These are phyloP conservation scores for Penicillium canariense DNA, from an alignment of 495 filamentous ascomycete genomes.

Conservation along the genomic window DNA sequence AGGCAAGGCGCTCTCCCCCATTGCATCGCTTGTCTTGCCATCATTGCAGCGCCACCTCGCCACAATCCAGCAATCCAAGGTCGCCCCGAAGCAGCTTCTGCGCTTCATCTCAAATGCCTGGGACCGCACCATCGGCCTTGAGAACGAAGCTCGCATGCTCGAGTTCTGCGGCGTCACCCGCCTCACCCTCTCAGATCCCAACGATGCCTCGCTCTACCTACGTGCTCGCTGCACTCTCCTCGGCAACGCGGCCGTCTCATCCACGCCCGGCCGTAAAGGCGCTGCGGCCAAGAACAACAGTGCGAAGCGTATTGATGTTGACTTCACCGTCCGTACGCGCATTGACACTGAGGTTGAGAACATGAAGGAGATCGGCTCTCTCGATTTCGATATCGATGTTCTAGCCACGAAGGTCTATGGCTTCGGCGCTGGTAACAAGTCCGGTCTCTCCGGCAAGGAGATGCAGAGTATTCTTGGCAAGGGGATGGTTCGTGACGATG, in stretches of 20 bases:
- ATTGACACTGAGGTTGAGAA: constrained; percentile 15
- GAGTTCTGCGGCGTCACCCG: constrained; percentile 48
- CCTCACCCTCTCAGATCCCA: constrained; percentile 32
- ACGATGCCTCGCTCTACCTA: constrained; percentile 29
- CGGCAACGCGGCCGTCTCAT: constrained; percentile 17
- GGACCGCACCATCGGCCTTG: constrained; percentile 37
- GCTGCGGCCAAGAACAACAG: constrained; percentile 15
- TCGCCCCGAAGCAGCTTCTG: constrained; percentile 37
- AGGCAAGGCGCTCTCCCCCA: constrained; percentile 29
- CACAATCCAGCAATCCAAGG: constrained; percentile 31
- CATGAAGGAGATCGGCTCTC: constrained; percentile 22
- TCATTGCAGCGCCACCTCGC: constrained; percentile 35
- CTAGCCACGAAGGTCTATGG: constrained; percentile 48
- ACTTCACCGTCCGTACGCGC: constrained; percentile 39
- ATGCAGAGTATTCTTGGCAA: constrained; percentile 40
- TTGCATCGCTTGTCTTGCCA: constrained; percentile 38
- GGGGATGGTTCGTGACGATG: constrained; percentile 25
- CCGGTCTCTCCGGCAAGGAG: constrained; percentile 35
- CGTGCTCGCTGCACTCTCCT: constrained; percentile 44
- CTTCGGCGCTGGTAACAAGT: constrained; percentile 33
- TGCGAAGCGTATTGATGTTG: constrained; percentile 39
- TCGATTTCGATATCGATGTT: constrained; percentile 42
- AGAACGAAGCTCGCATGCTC: constrained; percentile 48
- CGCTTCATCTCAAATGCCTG: constrained; percentile 42
- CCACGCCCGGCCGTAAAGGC: constrained; percentile 18